These are phyloP conservation scores for Colletotrichum tabaci DNA, from an alignment of 2,329 filamentous ascomycete genomes.

Conservation along the genomic window DNA sequence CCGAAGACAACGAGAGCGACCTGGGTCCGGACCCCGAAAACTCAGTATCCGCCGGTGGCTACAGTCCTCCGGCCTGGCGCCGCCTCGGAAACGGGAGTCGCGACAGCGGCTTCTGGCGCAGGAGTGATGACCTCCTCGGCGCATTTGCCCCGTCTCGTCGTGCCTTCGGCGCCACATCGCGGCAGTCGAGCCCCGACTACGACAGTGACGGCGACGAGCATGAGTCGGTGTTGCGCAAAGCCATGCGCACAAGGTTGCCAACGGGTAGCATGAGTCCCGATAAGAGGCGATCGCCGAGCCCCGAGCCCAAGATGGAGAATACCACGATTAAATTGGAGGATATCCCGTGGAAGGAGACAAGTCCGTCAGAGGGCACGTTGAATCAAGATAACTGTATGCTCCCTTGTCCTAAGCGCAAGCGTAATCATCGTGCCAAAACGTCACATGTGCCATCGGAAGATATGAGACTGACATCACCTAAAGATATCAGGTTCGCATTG, in stretches of 20 bases:
- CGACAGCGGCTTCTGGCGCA: conserved; percentile 73
- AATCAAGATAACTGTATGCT: conserved; percentile 66
- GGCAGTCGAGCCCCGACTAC: conserved; percentile 53
- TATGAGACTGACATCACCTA: conserved; percentile 44
- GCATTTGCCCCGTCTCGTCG: conserved; percentile 54
- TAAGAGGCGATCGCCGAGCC: conserved; percentile 63
- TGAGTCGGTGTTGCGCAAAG: conserved; percentile 63
- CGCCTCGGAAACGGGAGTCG: conserved; percentile 72
- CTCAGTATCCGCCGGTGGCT: conserved; percentile 67
- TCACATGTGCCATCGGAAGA: conserved; percentile 1
- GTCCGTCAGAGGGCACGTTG: conserved; percentile 45
- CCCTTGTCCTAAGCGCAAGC: conserved; percentile 30
- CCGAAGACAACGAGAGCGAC: conserved; percentile 56
- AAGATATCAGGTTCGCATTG: conserved; percentile 90
- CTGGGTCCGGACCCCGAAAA: conserved; percentile 56
- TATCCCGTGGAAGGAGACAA: conserved; percentile 48
- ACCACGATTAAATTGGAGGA: conserved; percentile 57
- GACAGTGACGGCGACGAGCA: conserved; percentile 54
- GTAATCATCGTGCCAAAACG: conserved; percentile 39
- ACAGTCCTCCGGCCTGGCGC: conserved; percentile 73
- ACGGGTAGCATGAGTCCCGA: conserved; percentile 70
- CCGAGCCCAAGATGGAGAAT: conserved; percentile 60
- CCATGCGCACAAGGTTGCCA: conserved; percentile 69
- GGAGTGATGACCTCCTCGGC: conserved; percentile 65
- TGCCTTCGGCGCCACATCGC: conserved; percentile 41